Evolutionary conservation across 169 alveolate genomes (phyloP).

Genomic region (Plasmodium vivax): DNA sequence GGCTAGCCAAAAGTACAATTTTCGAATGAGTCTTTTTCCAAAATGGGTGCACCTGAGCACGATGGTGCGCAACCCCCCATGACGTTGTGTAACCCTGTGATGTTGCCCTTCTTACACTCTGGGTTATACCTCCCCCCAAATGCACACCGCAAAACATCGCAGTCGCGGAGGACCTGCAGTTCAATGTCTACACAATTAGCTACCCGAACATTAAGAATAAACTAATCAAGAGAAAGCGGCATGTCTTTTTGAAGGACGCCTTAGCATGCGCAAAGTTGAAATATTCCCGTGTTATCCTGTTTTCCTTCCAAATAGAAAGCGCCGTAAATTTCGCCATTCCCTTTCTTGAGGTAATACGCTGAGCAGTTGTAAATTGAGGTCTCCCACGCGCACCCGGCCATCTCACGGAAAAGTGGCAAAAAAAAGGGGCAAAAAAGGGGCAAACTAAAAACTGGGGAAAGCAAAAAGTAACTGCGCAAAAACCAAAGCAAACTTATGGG

Average conservation of each 20-base stretch:
- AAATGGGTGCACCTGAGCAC: not conserved
- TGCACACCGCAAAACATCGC: not conserved
- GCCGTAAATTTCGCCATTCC: slow-evolving; percentile 58
- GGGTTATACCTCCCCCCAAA: not conserved
- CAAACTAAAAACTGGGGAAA: not conserved
- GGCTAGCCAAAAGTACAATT: slow-evolving; percentile 31
- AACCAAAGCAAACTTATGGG: not conserved
- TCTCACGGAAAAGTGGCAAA: not conserved
- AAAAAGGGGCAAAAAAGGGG: not conserved
- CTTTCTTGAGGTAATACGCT: slow-evolving; percentile 38
- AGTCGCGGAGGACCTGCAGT: slow-evolving; percentile 41
- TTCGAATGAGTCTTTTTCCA: not conserved
- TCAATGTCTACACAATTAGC: slow-evolving; percentile 42
- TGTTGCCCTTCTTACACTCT: not conserved
- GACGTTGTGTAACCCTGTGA: not conserved
- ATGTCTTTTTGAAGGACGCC: slow-evolving; percentile 49
- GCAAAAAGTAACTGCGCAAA: not conserved
- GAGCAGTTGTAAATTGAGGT: not conserved
- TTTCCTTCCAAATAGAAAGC: slow-evolving; percentile 62
- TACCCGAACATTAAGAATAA: slow-evolving; percentile 52
- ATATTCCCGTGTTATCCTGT: slow-evolving; percentile 25
- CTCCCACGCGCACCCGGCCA: not conserved
- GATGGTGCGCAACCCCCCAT: not conserved
- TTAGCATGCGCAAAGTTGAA: slow-evolving; percentile 37
- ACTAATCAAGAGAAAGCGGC: slow-evolving; percentile 6